Conservation (phyloP, 371 early-diverging fungal species). For the Mucor indicus region DNA sequence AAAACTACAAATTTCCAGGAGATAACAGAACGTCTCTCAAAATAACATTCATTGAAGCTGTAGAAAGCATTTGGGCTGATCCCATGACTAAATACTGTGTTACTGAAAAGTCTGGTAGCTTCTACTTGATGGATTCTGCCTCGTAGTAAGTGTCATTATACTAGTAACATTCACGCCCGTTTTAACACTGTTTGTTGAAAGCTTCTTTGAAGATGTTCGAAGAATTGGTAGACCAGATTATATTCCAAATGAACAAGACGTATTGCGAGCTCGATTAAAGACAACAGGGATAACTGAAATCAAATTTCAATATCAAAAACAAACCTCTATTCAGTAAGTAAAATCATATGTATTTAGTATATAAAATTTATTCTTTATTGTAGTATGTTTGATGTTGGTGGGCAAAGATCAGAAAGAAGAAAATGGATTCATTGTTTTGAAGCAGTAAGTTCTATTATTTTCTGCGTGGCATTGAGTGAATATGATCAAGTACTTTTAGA, state of each 20-base stretch:
- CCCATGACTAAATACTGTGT: conserved; percentile 50
- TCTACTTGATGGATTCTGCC: conserved; percentile 82
- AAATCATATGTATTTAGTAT: neutral
- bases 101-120: conserved; percentile 62
- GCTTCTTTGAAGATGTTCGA: conserved; percentile 59
- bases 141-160: conserved; percentile 59
- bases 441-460: conserved; percentile 74
- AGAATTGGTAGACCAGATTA: conserved; percentile 60
- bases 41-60: conserved; percentile 46
- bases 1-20: too few species aligned
- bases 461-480: conserved; percentile 70
- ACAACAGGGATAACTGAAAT: conserved; percentile 85
- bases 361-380: neutral
- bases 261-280: conserved; percentile 78
- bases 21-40: neutral
- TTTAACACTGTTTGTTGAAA: too few species aligned
- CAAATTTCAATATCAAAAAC: conserved; percentile 68
- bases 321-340: conserved; percentile 60
- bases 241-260: conserved; percentile 67
- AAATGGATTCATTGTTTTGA: conserved; percentile 97
- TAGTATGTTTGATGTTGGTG: conserved; percentile 81
- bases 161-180: too few species aligned
- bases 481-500: conserved; percentile 81
- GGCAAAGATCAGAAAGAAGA: conserved; percentile 85
- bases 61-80: conserved; percentile 70